Base-by-base conservation (phyloP, 164 flowering plant species). In the Nymphaea colorata region DNA sequence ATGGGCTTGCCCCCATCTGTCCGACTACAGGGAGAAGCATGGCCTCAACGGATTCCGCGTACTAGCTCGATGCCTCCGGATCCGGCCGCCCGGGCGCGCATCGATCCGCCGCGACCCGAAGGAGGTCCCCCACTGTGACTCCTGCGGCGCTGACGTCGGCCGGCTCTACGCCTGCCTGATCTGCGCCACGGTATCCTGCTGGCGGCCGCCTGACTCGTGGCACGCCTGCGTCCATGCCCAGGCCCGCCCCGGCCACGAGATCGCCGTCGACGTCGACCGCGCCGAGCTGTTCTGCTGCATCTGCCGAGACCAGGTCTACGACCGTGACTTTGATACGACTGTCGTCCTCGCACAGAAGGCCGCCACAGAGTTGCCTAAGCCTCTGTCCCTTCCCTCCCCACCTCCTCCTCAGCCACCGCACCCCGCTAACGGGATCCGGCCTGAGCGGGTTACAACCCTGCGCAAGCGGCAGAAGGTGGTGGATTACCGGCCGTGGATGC, bases 261-360 rank as follows among this genome's bases (percentile, higher is more conserved):
- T 91, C 74, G 87, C 89, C 65, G 87, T 89, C 53, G 93, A 89
- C 71, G 82, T 89, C 25, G 87, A 85, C 67, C 82, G 97, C 7
- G 91, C 91, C 59, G 97, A 91, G 88, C 87, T 91, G 3, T 91
- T 86, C 76, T 91, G 95, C 81, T 87, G 83, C 72, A 78, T 70
- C 5, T 91, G 97, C 68, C 70, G 75, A 3, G 97, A 91, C 60
- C 95, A 88, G 81, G 83, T 88, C 57, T 91, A 88, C 78, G 95
- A 91, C 66, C 77, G 78, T 3, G 97, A 86, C 47, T 91, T 91
- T 74, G 97, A 91, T 66, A 80, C 84, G 0, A 79, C 85, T 0
- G 90, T 88, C 4, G 87, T 86, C 15, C 62, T 83, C 0, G 86
- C 87, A 0, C 85, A 79, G 66, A 72, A 25, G 36, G 36, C 36